Base-by-base conservation (phyloP, 2,329 filamentous ascomycete genomes). In the Colletotrichum sp. region DNA sequence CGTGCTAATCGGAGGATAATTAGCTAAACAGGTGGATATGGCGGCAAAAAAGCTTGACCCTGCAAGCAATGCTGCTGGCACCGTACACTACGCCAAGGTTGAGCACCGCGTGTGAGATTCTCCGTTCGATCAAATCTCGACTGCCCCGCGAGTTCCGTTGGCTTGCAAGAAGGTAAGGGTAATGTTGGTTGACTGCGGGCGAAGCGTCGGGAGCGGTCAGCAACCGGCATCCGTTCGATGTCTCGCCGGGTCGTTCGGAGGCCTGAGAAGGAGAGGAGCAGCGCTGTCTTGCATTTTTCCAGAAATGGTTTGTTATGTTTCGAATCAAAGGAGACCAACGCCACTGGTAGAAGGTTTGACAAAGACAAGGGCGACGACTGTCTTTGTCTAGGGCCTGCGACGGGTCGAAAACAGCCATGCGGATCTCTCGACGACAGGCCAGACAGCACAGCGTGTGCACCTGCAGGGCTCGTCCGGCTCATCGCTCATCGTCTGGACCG, bases 1-100 rank as follows among this genome's bases (percentile, higher is more conserved):
- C 67, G 48, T 67, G 52, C 57, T 68, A 60, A 72, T 75, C 75
- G 75, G 75, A 75, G 64, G 72, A 68, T 69, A 77, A 77, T 77
- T 68, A 70, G 72, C 67, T 63, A 74, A 71, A 64, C 34, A 36
- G 43, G 71, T 76, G 74, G 74, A 63, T 68, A 71, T 69, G 71
- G 36, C 66, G 71, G 65, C 60, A 71, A 72, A 60, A 76, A 76
- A 71, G 71, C 74, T 76, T 76, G 74, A 74, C 71, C 74, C 64
- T 73, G 71, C 65, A 32, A 66, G 64, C 57, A 38, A 30, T 43
- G 66, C 48, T 38, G 52, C 52, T 57, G 65, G 13, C 3, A 48
- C 28, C 5, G 18, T 7, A 21, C 43, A 21, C 43, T 18, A 28
- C 55, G 55, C 55, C 55, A 24, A 32, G n/a, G 24, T 57, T 21